Evolutionary conservation across 2,329 filamentous ascomycete species (phyloP), one percentile per base, ranked within the genome.

Genomic region (Trichoderma afroharzianum): DNA sequence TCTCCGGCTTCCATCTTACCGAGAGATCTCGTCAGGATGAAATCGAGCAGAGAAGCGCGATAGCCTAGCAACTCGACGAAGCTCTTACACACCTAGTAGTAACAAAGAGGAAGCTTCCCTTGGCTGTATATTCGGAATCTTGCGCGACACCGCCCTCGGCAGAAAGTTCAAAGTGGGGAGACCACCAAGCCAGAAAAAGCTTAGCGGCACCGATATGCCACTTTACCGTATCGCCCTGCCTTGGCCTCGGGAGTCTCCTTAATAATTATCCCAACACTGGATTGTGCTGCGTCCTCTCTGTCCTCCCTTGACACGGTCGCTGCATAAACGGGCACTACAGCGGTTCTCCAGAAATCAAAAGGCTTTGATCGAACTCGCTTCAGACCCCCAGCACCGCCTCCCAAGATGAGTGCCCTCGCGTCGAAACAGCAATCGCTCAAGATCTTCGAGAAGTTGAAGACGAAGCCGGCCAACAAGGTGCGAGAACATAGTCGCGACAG

Each of bases 361-460:
- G 39, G 55, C 7, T 36, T 50, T 12, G 24, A 24, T 59, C 7
- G 36, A 21, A 30, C 28, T 43, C 58, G 57, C 30, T 6, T 63
- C 39, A 3, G 6, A 43, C n/a, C 63, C 36, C 43, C 43, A 50
- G n/a, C 33, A 58, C 66, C 68, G 73, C 72, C 74, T 74, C 76
- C 77, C 84, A 89, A 81, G 71, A 91, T 91, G 89, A 88, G 85
- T 81, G 87, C 82, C 80, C 85, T 92, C 77, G 96, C 96, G 80
- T 92, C 93, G 68, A 99, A 98, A 87, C 90, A 94, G 81, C 91
- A 98, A 86, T 98, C 95, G 84, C 93, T 95, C 82, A 95, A 95
- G 85, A 93, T 99, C 83, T 99, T 99, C 84, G 93, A 97, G 86
- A 98, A 98, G 86, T 86, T 98, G 81, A 98, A 97, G 88, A 88